Evolutionary conservation across 805 yeast species (phyloP).

Genomic region (Starmerella gropengiesseri): DNA sequence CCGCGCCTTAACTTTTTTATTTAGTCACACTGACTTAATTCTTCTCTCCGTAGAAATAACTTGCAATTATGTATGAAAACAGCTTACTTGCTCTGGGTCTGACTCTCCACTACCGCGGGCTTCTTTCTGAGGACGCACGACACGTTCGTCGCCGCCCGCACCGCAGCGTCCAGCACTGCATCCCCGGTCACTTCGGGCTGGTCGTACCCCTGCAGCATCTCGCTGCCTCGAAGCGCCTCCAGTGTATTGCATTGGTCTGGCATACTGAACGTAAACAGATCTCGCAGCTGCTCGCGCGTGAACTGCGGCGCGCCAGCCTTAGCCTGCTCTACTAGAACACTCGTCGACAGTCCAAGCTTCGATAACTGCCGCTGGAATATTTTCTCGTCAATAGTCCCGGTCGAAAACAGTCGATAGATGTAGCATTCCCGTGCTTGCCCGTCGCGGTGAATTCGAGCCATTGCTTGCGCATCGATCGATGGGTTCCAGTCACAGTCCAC

Average conservation of each 20-base stretch:
- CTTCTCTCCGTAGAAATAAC: too few species aligned
- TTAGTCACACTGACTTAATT: too few species aligned
- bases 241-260: slow-evolving; percentile 59
- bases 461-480: slow-evolving; percentile 79
- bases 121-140: slow-evolving; percentile 12
- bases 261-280: slow-evolving; percentile 52
- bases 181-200: neutral
- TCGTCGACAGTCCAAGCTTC: slow-evolving; percentile 67
- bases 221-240: slow-evolving; percentile 30
- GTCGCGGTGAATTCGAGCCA: slow-evolving; percentile 91
- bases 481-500: slow-evolving; percentile 98
- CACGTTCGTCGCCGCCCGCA: slow-evolving; percentile 1
- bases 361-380: slow-evolving; percentile 83
- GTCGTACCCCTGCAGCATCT: slow-evolving; percentile 3
- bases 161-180: neutral
- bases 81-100: too few species aligned
- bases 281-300: slow-evolving; percentile 54
- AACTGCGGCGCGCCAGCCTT: slow-evolving; percentile 36
- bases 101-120: too few species aligned
- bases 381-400: slow-evolving; percentile 83
- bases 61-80: neutral
- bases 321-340: slow-evolving; percentile 40
- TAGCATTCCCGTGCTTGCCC: slow-evolving; percentile 74
- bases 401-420: slow-evolving; percentile 71
- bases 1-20: neutral